A percentile compares a stretch with the other conserved stretches of the same genome.
phyloP scores from a whole-genome alignment of 108 stramenopile genomes.

The Seminavis robusta region DNA sequence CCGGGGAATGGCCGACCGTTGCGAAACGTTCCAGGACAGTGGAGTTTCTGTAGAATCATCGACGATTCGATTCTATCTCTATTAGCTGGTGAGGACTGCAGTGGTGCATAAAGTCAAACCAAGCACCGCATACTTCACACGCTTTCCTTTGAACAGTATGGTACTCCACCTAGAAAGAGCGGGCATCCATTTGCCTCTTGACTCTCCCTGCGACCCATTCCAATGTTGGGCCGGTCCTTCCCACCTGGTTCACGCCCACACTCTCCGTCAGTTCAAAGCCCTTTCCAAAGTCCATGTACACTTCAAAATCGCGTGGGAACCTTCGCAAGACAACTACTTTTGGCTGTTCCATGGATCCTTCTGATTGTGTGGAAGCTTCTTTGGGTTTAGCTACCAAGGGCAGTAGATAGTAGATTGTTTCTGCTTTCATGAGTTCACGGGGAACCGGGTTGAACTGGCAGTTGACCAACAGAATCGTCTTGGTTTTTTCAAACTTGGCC shows the following conservation, averaged over 20 bases:
- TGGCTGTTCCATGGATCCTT: not conserved
- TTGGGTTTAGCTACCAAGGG: conserved; percentile 36
- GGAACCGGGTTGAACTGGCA: conserved; percentile 39
- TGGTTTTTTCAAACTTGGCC: not conserved
- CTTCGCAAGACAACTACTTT: conserved; percentile 48
- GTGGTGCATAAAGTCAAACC: too few relatives aligned
- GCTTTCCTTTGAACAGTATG: too few relatives aligned
- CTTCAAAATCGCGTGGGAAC: conserved; percentile 52
- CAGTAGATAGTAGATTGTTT: conserved; percentile 40
- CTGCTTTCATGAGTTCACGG: conserved; percentile 24
- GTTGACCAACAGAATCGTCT: conserved; percentile 48
- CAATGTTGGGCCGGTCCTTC: not conserved
- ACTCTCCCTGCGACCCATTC: conserved; percentile 12
- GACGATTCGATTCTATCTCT: too few relatives aligned
- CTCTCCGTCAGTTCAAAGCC: conserved; percentile 40
- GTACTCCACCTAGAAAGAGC: too few relatives aligned
- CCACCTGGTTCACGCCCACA: conserved; percentile 7
- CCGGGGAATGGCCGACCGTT: too few relatives aligned
- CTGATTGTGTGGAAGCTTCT: not conserved
- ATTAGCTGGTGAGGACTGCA: too few relatives aligned
- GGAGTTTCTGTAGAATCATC: too few relatives aligned
- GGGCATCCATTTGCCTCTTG: too few relatives aligned
- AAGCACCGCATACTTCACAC: too few relatives aligned
- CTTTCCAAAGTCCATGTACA: conserved; percentile 43
- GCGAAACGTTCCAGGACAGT: too few relatives aligned